Conservation (phyloP, 1,284 basidiomycete species). For the Ganoderma lucidum region DNA sequence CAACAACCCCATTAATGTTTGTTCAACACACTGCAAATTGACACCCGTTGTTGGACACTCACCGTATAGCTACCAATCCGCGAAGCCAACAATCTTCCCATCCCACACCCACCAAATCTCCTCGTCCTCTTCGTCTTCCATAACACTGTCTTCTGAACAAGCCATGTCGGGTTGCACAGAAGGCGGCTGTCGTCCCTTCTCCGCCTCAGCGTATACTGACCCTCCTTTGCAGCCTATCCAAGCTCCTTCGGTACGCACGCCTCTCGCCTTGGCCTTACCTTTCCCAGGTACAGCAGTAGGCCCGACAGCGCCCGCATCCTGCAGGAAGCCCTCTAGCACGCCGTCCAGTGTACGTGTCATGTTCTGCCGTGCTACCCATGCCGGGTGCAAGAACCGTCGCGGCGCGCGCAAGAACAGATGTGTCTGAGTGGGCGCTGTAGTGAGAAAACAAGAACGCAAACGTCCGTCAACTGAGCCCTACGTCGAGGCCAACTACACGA, state of each 20-base stretch:
- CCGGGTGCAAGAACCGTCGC: conserved; percentile 71
- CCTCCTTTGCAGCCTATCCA: conserved; percentile 54
- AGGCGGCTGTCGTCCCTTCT: conserved; percentile 16
- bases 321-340: conserved; percentile 48
- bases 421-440: conserved; percentile 70
- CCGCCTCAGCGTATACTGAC: conserved; percentile 24
- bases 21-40: not conserved
- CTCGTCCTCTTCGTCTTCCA: conserved; percentile 63
- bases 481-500: conserved; percentile 10
- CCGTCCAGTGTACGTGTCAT: conserved; percentile 44
- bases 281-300: conserved; percentile 23
- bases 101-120: conserved; percentile 87
- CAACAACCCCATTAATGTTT: not conserved
- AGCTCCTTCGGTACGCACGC: conserved; percentile 61
- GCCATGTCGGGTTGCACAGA: not conserved
- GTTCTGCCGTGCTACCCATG: conserved; percentile 78
- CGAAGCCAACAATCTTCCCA: conserved; percentile 73
- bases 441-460: not conserved
- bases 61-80: conserved; percentile 60
- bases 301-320: conserved; percentile 35
- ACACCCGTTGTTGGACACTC: not conserved
- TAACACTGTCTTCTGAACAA: not conserved
- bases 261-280: conserved; percentile 32
- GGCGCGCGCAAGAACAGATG: conserved; percentile 77
- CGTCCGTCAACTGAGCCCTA: not conserved